A percentile compares a stretch with the other conserved stretches of the same genome.
These are phyloP conservation scores for Gossypium turneri DNA, from an alignment of 345 rosid genomes.

Conservation along the genomic window DNA sequence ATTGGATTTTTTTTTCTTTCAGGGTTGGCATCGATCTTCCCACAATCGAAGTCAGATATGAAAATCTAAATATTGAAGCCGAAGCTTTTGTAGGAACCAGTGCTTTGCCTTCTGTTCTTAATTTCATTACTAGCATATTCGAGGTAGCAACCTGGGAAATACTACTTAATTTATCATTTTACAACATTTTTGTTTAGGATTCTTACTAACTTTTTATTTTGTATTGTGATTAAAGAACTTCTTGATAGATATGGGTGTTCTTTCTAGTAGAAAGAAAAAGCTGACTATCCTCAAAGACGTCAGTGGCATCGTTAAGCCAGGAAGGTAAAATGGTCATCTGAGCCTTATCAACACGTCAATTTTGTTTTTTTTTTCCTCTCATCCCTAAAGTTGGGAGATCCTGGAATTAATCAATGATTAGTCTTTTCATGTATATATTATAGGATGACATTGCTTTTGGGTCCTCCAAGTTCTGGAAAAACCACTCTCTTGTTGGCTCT, in stretches of 20 bases:
- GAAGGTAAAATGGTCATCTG: neutral
- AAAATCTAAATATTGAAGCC: constrained; percentile 44
- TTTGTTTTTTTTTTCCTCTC: neutral
- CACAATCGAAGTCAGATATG: constrained; percentile 45
- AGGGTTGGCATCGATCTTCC: constrained; percentile 54
- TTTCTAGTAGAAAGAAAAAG: constrained; percentile 10
- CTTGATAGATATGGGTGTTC: neutral
- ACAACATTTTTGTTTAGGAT: neutral
- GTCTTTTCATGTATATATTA: neutral
- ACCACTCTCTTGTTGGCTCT: constrained; percentile 13
- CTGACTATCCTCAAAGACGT: constrained; percentile 2
- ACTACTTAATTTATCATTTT: neutral
- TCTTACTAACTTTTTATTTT: neutral
- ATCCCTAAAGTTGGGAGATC: neutral
- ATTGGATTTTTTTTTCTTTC: neutral
- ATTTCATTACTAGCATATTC: constrained; percentile 25
- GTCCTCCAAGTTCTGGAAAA: constrained; percentile 18
- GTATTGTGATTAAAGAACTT: neutral
- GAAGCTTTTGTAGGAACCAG: constrained; percentile 43
- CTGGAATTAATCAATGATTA: neutral
- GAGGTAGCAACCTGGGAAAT: constrained; percentile 33
- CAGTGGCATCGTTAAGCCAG: constrained; percentile 10
- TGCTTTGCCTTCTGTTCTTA: constrained; percentile 39
- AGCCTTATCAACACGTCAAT: neutral
- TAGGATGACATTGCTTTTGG: constrained; percentile 20